A percentile compares a stretch with the other conserved stretches of the same genome.
phyloP scores from a whole-genome alignment of 495 filamentous ascomycete species.

The Talaromyces liani region DNA sequence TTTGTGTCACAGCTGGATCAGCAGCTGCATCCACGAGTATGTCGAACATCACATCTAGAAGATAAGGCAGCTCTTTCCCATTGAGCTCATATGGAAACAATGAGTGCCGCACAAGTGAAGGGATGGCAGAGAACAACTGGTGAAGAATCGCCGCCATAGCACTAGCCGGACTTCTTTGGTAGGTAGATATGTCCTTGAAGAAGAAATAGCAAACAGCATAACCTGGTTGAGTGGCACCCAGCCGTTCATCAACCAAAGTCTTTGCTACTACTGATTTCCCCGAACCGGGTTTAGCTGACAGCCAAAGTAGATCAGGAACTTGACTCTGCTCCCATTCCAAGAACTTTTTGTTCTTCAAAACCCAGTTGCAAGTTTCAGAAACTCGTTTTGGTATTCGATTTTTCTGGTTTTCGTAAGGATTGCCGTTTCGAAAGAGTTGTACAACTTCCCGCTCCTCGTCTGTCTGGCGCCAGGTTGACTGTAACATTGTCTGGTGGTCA shows the following conservation, averaged over 20 bases:
- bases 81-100: slow-evolving; percentile 18
- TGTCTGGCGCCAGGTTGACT: background rate
- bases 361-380: slow-evolving; percentile 28
- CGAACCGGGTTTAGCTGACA: slow-evolving; percentile 48
- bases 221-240: background rate
- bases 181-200: slow-evolving; percentile 46
- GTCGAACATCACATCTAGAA: slow-evolving; percentile 32
- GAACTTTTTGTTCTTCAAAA: slow-evolving; percentile 16
- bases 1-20: slow-evolving; percentile 31
- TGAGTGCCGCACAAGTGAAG: slow-evolving; percentile 23
- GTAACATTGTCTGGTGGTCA: background rate
- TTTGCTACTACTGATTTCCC: slow-evolving; percentile 47
- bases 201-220: slow-evolving; percentile 44
- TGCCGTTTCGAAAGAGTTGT: slow-evolving; percentile 7
- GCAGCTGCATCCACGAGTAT: slow-evolving; percentile 25
- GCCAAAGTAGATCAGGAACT: slow-evolving; percentile 29
- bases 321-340: slow-evolving; percentile 11
- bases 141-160: slow-evolving; percentile 41
- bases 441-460: background rate
- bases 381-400: slow-evolving; percentile 26
- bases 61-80: slow-evolving; percentile 20
- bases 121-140: slow-evolving; percentile 33
- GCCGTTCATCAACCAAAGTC: slow-evolving; percentile 30
- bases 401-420: slow-evolving; percentile 30
- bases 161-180: slow-evolving; percentile 29